Conservation (phyloP, 192 early-diverging fungal genomes). For the Chytriomyces confervae region DNA sequence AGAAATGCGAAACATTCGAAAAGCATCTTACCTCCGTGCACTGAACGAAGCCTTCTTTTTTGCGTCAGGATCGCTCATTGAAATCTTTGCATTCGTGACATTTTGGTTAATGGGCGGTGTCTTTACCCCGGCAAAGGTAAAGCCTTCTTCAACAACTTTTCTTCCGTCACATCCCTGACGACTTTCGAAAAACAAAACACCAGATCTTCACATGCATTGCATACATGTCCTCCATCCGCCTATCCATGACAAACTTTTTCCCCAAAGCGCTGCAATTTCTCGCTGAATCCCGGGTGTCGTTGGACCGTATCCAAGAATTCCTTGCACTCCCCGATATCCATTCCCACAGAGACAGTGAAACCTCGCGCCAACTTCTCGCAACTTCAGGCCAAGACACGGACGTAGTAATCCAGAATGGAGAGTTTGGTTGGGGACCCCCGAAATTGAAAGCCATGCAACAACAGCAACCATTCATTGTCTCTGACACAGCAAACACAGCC, state of each 20-base stretch:
- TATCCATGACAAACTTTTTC: conserved; percentile 57
- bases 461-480: not conserved
- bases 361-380: conserved; percentile 3
- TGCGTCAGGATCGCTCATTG: conserved; percentile 44
- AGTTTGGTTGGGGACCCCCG: conserved; percentile 41
- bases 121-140: conserved; percentile 49
- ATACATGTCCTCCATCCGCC: conserved; percentile 41
- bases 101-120: conserved; percentile 52
- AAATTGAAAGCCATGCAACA: not conserved
- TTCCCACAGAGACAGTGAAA: not conserved
- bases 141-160: conserved; percentile 5
- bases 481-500: conserved; percentile 18
- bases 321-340: conserved; percentile 49
- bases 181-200: not conserved
- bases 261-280: conserved; percentile 55
- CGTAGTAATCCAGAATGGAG: conserved; percentile 41
- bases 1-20: conserved; percentile 46
- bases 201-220: conserved; percentile 51
- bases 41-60: conserved; percentile 61
- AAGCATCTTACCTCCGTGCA: conserved; percentile 44
- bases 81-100: conserved; percentile 50
- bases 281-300: conserved; percentile 40
- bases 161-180: not conserved
- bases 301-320: conserved; percentile 52
- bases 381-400: conserved; percentile 22